A percentile compares a stretch with the other conserved stretches of the same genome.
phyloP scores from a whole-genome alignment of 257 asterid species.

The Lithospermum erythrorhizon region DNA sequence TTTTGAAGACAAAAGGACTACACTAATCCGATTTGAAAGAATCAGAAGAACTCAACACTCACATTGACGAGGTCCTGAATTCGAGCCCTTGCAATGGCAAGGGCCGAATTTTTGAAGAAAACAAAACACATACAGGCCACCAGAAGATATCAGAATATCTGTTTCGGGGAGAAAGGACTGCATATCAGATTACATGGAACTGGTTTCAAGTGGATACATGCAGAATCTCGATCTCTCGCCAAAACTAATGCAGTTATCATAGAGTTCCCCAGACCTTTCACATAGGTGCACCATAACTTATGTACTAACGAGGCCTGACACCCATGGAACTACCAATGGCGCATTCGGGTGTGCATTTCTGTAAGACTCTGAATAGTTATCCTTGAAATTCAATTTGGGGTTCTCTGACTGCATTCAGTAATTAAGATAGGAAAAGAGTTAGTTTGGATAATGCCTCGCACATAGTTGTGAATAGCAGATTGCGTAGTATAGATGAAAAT shows the following conservation, averaged over 20 bases:
- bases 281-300: conserved; percentile 6
- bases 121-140: background rate
- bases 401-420: conserved; percentile 51
- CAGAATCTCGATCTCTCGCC: background rate
- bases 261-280: conserved; percentile 1
- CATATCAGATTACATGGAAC: no score
- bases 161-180: no score
- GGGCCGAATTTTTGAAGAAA: no score
- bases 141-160: background rate
- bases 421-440: conserved; percentile 7
- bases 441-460: background rate
- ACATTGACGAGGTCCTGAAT: no score
- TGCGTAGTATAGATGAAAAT: no score
- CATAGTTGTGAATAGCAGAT: background rate
- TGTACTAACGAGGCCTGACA: conserved; percentile 48
- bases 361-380: conserved; percentile 57
- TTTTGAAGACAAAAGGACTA: background rate
- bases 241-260: conserved; percentile 6
- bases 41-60: no score
- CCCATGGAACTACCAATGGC: conserved; percentile 81
- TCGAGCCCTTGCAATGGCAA: no score
- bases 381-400: conserved; percentile 66
- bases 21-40: background rate
- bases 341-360: conserved; percentile 66
- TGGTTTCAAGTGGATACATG: background rate